These are phyloP conservation scores for Aspergillus neotritici DNA, from an alignment of 2,329 filamentous ascomycete species.

Conservation along the genomic window DNA sequence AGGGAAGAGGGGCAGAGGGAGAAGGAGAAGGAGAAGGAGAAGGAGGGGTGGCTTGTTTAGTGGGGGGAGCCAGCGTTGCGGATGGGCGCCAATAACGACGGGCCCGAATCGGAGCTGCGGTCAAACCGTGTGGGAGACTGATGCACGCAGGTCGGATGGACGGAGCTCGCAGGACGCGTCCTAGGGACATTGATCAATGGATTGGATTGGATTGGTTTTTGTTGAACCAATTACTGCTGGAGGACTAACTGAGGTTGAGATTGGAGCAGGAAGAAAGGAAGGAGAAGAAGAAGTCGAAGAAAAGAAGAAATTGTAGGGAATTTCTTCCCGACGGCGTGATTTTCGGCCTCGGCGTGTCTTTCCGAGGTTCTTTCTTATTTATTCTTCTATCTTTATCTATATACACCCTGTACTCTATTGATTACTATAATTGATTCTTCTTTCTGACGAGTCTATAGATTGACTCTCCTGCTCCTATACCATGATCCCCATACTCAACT, in stretches of 20 bases:
- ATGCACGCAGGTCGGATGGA: constrained; percentile 24
- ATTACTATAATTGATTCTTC: no score
- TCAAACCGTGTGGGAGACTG: constrained; percentile 4
- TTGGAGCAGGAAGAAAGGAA: background rate
- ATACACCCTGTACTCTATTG: no score
- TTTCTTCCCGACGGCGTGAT: background rate
- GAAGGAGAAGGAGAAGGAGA: constrained; percentile 19
- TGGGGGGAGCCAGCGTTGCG: constrained; percentile 40
- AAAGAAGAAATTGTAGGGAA: constrained; percentile 10
- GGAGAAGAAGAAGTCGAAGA: constrained; percentile 1
- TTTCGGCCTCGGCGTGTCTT: constrained; percentile 10
- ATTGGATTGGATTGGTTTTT: no score
- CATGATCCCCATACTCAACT: no score
- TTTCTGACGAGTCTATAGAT: no score
- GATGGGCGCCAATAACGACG: constrained; percentile 28
- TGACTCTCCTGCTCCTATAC: no score
- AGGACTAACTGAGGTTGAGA: no score
- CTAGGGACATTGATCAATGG: constrained; percentile 5
- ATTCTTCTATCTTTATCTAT: background rate
- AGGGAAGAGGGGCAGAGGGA: constrained; percentile 12
- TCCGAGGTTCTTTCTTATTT: constrained; percentile 8
- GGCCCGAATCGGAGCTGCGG: constrained; percentile 26
- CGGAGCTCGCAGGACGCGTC: constrained; percentile 14
- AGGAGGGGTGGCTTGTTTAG: constrained; percentile 28
- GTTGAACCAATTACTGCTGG: no score